These are phyloP conservation scores for Tulasnella sp. DNA, from an alignment of 768 basidiomycete species.

Conservation along the genomic window DNA sequence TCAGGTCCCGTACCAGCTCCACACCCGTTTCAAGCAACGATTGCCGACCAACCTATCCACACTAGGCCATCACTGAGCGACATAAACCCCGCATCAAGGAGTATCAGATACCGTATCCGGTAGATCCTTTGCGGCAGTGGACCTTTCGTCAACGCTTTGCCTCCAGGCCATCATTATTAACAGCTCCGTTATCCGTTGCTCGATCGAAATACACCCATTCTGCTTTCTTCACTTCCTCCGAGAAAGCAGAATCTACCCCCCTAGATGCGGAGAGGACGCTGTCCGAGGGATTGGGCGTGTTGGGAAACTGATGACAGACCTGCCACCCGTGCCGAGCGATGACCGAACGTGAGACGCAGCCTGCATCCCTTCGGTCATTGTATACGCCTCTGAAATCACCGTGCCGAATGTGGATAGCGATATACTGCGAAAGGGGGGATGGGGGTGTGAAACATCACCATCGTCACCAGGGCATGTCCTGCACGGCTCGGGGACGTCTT, in stretches of 20 bases:
- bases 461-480: not conserved
- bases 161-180: too few species aligned
- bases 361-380: not conserved
- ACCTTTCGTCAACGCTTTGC: too few species aligned
- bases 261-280: slow-evolving; percentile 8
- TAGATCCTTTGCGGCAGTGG: too few species aligned
- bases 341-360: not conserved
- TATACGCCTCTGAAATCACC: slow-evolving; percentile 1
- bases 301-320: not conserved
- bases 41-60: slow-evolving; percentile 17
- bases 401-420: slow-evolving; percentile 6
- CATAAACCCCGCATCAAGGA: slow-evolving; percentile 13
- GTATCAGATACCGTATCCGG: not conserved
- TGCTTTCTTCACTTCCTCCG: not conserved
- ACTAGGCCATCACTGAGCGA: slow-evolving; percentile 16
- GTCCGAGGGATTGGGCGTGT: not conserved
- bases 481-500: not conserved
- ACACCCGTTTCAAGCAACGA: slow-evolving; percentile 15
- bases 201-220: slow-evolving; percentile 13
- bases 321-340: not conserved
- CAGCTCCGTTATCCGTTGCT: not conserved
- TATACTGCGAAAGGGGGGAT: not conserved
- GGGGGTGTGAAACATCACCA: not conserved
- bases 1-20: slow-evolving; percentile 16
- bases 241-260: slow-evolving; percentile 13